Percentiles rank a stretch among this genome's conserved stretches.
phyloP scores from a whole-genome alignment of 1,139 yeast species.

The Yamadazyma taylorii region DNA sequence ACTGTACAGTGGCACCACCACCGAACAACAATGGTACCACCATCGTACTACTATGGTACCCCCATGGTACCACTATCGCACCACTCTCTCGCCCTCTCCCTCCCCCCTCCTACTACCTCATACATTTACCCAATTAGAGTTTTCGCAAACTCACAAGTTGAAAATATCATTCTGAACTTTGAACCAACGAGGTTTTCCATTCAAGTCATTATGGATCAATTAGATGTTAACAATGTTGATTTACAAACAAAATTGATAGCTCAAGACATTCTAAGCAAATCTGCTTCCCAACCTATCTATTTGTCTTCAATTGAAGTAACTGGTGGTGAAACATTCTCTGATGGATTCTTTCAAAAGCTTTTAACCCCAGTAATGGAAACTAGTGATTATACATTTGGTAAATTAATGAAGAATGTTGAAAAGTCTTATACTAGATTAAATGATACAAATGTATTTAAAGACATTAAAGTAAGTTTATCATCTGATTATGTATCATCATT shows the following conservation, averaged over 20 bases:
- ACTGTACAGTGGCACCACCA: too few species aligned
- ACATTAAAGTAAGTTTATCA: slow-evolving; percentile 32
- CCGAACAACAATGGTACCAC: too few species aligned
- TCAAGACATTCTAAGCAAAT: slow-evolving; percentile 32
- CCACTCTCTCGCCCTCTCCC: too few species aligned
- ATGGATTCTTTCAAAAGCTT: slow-evolving; percentile 46
- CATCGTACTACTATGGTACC: too few species aligned
- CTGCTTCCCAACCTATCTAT: slow-evolving; percentile 43
- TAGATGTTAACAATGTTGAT: slow-evolving; percentile 13
- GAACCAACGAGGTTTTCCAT: slow-evolving; percentile 4
- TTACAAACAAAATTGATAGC: slow-evolving; percentile 31
- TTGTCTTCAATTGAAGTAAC: slow-evolving; percentile 46
- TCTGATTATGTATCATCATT: slow-evolving; percentile 32
- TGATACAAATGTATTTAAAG: slow-evolving; percentile 47
- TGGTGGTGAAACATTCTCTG: slow-evolving; percentile 51
- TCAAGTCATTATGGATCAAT: slow-evolving; percentile 8
- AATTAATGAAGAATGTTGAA: slow-evolving; percentile 33
- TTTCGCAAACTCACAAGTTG: not conserved
- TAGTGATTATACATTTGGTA: slow-evolving; percentile 47
- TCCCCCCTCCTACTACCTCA: too few species aligned
- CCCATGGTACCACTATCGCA: too few species aligned
- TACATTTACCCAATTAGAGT: slow-evolving; percentile 2
- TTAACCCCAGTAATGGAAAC: slow-evolving; percentile 43
- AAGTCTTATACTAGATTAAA: slow-evolving; percentile 28
- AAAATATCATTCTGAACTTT: slow-evolving; percentile 2